phyloP scores from a whole-genome alignment of 2,329 filamentous ascomycete genomes.

The Xylaria sp. region DNA sequence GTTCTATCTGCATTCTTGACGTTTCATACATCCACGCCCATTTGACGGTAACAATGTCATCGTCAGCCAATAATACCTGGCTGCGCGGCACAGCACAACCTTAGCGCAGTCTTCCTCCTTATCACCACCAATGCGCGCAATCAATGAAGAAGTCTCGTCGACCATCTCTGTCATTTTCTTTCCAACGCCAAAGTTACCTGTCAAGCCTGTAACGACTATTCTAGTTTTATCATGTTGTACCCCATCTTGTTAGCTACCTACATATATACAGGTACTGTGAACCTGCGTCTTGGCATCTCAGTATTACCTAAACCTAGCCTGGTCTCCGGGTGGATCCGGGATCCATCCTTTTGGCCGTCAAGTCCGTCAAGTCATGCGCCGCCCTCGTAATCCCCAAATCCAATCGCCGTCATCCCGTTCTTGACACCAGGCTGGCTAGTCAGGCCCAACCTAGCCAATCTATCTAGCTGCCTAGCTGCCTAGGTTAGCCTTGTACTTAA shows the following conservation, averaged over 20 bases:
- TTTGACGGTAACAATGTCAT: neutral
- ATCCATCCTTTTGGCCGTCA: slow-evolving; percentile 32
- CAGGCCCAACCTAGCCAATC: neutral
- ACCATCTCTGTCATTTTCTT: neutral
- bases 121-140: neutral
- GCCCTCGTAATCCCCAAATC: slow-evolving; percentile 24
- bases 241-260: neutral
- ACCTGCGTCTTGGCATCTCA: slow-evolving; percentile 18
- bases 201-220: no score
- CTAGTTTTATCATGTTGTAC: slow-evolving; percentile 30
- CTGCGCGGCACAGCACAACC: neutral
- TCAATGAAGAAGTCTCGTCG: slow-evolving; percentile 6
- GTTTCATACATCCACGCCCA: neutral
- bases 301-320: slow-evolving; percentile 10
- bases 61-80: slow-evolving; percentile 6
- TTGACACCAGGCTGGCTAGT: slow-evolving; percentile 24
- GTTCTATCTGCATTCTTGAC: neutral
- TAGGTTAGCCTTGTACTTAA: slow-evolving; percentile 3
- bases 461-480: neutral
- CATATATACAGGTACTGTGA: no score
- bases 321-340: slow-evolving; percentile 20
- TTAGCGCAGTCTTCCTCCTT: neutral
- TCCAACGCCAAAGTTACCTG: neutral
- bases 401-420: slow-evolving; percentile 30
- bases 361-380: slow-evolving; percentile 33